A percentile compares a stretch with the other conserved stretches of the same genome.
Evolutionary conservation across 805 yeast species (phyloP).

Genomic region (Candida golubevii): DNA sequence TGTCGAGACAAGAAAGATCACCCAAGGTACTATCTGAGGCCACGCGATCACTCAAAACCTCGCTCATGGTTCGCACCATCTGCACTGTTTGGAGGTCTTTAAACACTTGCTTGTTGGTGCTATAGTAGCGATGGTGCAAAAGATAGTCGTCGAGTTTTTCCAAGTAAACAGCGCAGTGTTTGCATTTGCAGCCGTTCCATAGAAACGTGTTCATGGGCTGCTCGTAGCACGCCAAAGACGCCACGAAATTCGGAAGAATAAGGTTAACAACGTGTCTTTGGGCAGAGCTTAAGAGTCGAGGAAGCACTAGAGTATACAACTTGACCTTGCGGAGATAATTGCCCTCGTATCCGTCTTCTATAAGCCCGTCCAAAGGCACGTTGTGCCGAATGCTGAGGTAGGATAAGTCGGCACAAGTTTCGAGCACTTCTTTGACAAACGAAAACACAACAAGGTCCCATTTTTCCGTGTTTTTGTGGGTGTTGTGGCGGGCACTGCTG

Average conservation of each 20-base stretch:
- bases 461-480: slow-evolving; percentile 37
- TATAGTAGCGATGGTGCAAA: slow-evolving; percentile 60
- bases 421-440: slow-evolving; percentile 20
- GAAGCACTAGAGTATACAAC: slow-evolving; percentile 47
- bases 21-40: slow-evolving; percentile 14
- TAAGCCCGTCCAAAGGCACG: slow-evolving; percentile 45
- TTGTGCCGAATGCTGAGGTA: slow-evolving; percentile 52
- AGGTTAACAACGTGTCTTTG: slow-evolving; percentile 37
- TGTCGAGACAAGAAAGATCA: slow-evolving; percentile 10
- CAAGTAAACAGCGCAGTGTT: slow-evolving; percentile 47
- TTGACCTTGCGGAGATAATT: slow-evolving; percentile 58
- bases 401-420: slow-evolving; percentile 29
- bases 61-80: slow-evolving; percentile 50
- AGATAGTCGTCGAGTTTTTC: slow-evolving; percentile 55
- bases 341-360: slow-evolving; percentile 69
- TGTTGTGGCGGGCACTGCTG: slow-evolving; percentile 32
- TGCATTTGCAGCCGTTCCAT: slow-evolving; percentile 77
- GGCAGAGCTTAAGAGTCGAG: slow-evolving; percentile 26
- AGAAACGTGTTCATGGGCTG: slow-evolving; percentile 62
- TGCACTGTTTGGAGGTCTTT: slow-evolving; percentile 61
- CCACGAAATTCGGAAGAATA: slow-evolving; percentile 56
- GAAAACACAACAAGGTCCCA: slow-evolving; percentile 49
- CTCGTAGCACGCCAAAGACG: slow-evolving; percentile 63
- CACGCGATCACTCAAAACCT: slow-evolving; percentile 26
- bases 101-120: slow-evolving; percentile 39